Evolutionary conservation across 1,139 yeast genomes (phyloP).

Genomic region (Nakaseomyces sp.): DNA sequence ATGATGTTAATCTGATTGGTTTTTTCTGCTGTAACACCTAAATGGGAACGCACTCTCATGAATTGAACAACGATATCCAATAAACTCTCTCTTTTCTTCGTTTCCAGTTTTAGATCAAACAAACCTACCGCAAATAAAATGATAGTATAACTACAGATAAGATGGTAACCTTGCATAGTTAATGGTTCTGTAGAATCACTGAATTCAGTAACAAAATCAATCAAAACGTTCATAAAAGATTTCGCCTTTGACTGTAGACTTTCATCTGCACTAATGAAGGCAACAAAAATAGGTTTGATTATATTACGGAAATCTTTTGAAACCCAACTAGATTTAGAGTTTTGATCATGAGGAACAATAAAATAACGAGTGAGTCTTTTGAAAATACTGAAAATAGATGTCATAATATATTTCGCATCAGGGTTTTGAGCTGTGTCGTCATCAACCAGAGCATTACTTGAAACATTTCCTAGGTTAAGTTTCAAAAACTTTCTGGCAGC

Average conservation of each 20-base stretch:
- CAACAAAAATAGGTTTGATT: slow-evolving; percentile 16
- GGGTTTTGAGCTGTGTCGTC: slow-evolving; percentile 10
- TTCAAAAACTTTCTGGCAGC: slow-evolving; percentile 7
- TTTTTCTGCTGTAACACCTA: slow-evolving; percentile 16
- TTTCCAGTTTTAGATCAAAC: slow-evolving; percentile 21
- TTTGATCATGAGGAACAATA: slow-evolving; percentile 18
- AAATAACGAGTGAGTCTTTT: slow-evolving; percentile 22
- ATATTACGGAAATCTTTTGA: slow-evolving; percentile 15
- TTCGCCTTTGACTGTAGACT: slow-evolving; percentile 5
- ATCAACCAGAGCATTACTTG: slow-evolving; percentile 5
- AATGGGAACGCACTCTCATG: slow-evolving; percentile 20
- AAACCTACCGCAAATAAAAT: slow-evolving; percentile 23
- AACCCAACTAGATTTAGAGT: slow-evolving; percentile 18
- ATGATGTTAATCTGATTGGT: slow-evolving; percentile 11
- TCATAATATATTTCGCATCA: slow-evolving; percentile 22
- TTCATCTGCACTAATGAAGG: slow-evolving; percentile 11
- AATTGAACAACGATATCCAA: slow-evolving; percentile 20
- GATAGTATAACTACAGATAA: slow-evolving; percentile 19
- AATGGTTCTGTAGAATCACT: slow-evolving; percentile 13
- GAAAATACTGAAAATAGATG: slow-evolving; percentile 26
- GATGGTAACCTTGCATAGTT: slow-evolving; percentile 18
- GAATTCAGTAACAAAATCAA: slow-evolving; percentile 18
- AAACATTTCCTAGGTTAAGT: slow-evolving; percentile 1
- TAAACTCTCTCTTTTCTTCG: slow-evolving; percentile 19
- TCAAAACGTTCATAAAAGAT: slow-evolving; percentile 17